Percentiles rank a stretch among this genome's conserved stretches.
Conservation (phyloP, 2,329 filamentous ascomycete genomes). For the Claviceps paspali region DNA sequence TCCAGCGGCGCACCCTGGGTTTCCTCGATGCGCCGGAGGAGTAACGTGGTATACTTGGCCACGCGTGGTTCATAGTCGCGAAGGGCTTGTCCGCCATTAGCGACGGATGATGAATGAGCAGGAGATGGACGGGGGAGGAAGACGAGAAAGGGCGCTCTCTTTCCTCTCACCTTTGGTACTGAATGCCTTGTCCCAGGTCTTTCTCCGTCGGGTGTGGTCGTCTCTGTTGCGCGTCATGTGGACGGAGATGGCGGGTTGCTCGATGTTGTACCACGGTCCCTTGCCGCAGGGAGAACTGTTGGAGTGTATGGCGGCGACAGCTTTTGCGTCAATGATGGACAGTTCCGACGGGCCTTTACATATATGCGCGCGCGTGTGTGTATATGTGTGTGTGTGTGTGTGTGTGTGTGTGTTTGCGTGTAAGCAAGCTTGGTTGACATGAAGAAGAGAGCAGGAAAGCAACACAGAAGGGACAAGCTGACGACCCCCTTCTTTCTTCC, state of each 20-base stretch:
- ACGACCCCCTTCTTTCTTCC: no score
- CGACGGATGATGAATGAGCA: background rate
- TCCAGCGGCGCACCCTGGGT: conserved; percentile 13
- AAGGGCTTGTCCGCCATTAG: background rate
- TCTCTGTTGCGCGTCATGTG: conserved; percentile 17
- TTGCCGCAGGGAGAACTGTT: conserved; percentile 15
- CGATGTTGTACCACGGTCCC: conserved; percentile 19
- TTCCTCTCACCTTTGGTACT: conserved; percentile 12
- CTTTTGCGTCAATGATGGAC: conserved; percentile 15
- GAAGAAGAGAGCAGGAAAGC: no score
- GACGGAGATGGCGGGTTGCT: conserved; percentile 15
- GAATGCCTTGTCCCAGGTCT: conserved; percentile 19
- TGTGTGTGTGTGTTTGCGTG: no score
- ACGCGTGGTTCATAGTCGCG: conserved; percentile 15
- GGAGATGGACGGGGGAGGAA: background rate
- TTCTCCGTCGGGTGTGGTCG: conserved; percentile 16
- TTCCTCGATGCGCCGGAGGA: conserved; percentile 8
- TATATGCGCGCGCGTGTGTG: no score
- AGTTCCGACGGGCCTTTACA: conserved; percentile 15
- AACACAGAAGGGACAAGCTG: no score
- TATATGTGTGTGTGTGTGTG: no score
- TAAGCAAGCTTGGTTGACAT: no score
- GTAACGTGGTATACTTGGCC: background rate
- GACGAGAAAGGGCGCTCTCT: background rate
- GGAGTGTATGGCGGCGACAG: conserved; percentile 15